Base-by-base conservation (phyloP, 805 yeast species). In the Pichia phayaonensis region DNA sequence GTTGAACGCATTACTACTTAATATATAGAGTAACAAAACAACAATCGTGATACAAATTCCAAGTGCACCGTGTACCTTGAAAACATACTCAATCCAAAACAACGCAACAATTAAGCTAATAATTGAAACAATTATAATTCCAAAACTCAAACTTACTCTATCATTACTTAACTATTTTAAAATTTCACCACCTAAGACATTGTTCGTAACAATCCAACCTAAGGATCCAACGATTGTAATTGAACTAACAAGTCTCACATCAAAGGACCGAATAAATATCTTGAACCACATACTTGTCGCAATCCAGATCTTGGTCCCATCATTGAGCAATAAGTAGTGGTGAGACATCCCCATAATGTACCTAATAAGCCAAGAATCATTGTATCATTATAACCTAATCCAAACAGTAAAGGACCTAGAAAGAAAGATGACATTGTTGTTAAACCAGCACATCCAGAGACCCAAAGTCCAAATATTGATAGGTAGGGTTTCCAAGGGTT, bases 161-260 rank as follows among this genome's bases (percentile, higher is more conserved):
- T 79, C 86, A 57, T 81, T 68, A 40, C 89, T 81, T 21, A 89
- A 71, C 40, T 84, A 76, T 10, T 80, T 73, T 45, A 89, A 66
- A 52, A 89, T 83, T 66, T 89, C 90, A 20, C 97, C 97, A 39
- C 95, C 96, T 50, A 87, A 82, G 45, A 88, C 94, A 57, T 86
- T 79, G 62, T 87, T 88, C n/a, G 88, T 90, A 38, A 89, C 83
- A n/a, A 92, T 80, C 96, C 96, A 89, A n/a, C 96, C 96, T 58
- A 86, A 64, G 15, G 84, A 84, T 46, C 96, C 95, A 42, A 86
- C 65, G 51, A 86, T 80, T 43, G 87, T 77, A 39, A 85, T 78
- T 42, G 89, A 64, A 6, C 88, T 82, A 44, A 87, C 85, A 49
- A 87, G 70, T 64, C 85, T 84, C 40, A 89, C 56, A 83, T 80